phyloP scores from a whole-genome alignment of 306 rosid species.

The Rubus parviflorus region DNA sequence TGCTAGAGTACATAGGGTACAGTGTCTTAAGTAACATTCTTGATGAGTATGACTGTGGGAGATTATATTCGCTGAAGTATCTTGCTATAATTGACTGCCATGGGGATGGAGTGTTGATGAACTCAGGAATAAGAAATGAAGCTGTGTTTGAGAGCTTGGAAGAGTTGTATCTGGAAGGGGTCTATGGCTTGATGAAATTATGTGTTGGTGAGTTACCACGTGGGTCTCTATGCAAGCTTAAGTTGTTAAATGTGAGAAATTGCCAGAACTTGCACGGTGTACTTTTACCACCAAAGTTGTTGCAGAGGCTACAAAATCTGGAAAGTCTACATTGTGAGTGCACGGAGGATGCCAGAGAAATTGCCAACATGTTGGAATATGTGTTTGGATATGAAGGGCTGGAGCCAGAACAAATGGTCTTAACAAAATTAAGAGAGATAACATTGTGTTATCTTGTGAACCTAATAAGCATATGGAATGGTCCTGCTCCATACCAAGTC shows the following conservation, averaged over 20 bases:
- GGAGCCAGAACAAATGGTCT: too few species aligned
- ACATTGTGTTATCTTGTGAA: neutral
- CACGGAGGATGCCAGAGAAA: neutral
- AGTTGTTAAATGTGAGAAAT: neutral
- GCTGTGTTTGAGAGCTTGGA: neutral
- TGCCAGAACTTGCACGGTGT: accelerated
- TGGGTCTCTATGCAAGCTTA: neutral
- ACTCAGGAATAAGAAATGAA: accelerated
- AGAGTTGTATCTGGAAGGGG: neutral
- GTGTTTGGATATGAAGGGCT: too few species aligned
- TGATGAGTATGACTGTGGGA: neutral
- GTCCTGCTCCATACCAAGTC: too few species aligned
- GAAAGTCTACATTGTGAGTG: neutral
- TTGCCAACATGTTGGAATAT: neutral
- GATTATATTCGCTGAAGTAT: neutral
- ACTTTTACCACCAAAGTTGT: neutral
- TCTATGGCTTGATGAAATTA: neutral
- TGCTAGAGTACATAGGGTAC: neutral
- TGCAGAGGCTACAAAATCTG: neutral
- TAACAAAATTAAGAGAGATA: too few species aligned
- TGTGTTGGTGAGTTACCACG: neutral
- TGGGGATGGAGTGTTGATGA: neutral
- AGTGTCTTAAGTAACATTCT: neutral
- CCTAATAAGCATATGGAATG: neutral
- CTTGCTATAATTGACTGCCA: neutral